Evolutionary conservation across 2,329 filamentous ascomycete species (phyloP), one percentile per base, ranked within the genome.

Genomic region (Alternaria triticina): DNA sequence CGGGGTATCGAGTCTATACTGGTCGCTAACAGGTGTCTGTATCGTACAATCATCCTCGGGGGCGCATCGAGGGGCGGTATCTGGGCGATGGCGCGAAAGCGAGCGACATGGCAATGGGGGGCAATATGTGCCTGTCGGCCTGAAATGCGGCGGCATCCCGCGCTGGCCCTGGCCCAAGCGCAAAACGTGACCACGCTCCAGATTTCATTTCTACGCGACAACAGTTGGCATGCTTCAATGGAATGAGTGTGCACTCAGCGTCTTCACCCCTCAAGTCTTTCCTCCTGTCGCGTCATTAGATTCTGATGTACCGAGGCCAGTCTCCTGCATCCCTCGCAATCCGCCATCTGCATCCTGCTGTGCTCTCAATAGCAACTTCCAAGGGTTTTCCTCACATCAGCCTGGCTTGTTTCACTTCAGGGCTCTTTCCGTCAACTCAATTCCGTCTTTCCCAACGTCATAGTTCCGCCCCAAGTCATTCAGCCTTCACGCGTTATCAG

Each of bases 31-130:
- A 77, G 67, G 62, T 75, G 74, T 73, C 75, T 72, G 69, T 78
- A 76, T 67, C 77, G 73, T 70, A 80, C 76, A 79, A 79, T 80
- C 78, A 80, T 80, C 70, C 73, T 79, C 70, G 70, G 72, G 67
- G 67, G 63, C 64, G 68, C 77, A 80, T 79, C 65, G 70, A 64
- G 64, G 57, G 70, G 66, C 51, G 59, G 47, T 51, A 54, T 61
- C 62, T 55, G 59, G 47, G 61, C 49, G 67, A 67, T 67, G 71
- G 70, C 66, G 69, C 62, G 59, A 63, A 50, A 52, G 67, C 61
- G 56, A 67, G 65, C 60, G 64, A 61, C 60, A 64, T 56, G 44
- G 60, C 61, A 60, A 67, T 59, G 51, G 44, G 62, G 57, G 71
- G 59, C 61, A 63, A 64, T 51, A n/a, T 57, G 52, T 67, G 58